These are phyloP conservation scores for Russula sp. DNA, from an alignment of 768 basidiomycete species.

Conservation along the genomic window DNA sequence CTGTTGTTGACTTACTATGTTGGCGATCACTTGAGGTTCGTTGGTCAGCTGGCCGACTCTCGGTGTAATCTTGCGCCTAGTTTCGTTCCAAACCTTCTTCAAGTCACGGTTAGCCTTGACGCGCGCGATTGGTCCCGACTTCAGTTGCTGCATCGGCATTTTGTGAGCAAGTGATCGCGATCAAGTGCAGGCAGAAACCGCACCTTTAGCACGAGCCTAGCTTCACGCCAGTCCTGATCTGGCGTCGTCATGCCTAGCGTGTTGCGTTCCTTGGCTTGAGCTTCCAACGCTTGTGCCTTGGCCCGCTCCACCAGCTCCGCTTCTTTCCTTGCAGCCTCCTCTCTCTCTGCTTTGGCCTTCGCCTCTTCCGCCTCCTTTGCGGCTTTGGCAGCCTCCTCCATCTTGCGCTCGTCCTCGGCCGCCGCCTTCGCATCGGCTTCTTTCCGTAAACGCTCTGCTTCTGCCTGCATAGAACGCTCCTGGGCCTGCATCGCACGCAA, in stretches of 20 bases:
- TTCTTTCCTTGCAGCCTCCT: conserved; percentile 33
- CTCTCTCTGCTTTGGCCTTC: conserved; percentile 29
- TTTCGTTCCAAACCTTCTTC: conserved; percentile 58
- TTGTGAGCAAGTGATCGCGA: conserved; percentile 20
- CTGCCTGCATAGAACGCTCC: conserved; percentile 46
- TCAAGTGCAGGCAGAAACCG: conserved; percentile 15
- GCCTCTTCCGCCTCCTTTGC: conserved; percentile 25
- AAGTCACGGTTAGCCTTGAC: conserved; percentile 54
- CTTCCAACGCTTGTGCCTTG: conserved; percentile 34
- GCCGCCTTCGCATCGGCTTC: conserved; percentile 29
- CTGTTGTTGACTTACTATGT: conserved; percentile 48
- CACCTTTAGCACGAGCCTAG: conserved; percentile 51
- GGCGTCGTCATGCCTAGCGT: conserved; percentile 48
- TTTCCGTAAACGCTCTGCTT: conserved; percentile 41
- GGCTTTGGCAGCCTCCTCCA: conserved; percentile 27
- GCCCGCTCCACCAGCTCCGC: conserved; percentile 31
- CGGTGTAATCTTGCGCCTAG: conserved; percentile 74
- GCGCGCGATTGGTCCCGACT: conserved; percentile 53
- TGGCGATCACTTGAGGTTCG: conserved; percentile 50
- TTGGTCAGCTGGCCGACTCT: conserved; percentile 86
- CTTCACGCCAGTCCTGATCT: conserved; percentile 59
- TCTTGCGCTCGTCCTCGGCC: conserved; percentile 28
- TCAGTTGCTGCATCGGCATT: conserved; percentile 45
- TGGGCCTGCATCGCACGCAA: conserved; percentile 46
- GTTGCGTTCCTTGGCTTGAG: conserved; percentile 37